A percentile compares a stretch with the other conserved stretches of the same genome.
phyloP scores from a whole-genome alignment of 2,329 filamentous ascomycete genomes.

The Aspergillus clavatus region DNA sequence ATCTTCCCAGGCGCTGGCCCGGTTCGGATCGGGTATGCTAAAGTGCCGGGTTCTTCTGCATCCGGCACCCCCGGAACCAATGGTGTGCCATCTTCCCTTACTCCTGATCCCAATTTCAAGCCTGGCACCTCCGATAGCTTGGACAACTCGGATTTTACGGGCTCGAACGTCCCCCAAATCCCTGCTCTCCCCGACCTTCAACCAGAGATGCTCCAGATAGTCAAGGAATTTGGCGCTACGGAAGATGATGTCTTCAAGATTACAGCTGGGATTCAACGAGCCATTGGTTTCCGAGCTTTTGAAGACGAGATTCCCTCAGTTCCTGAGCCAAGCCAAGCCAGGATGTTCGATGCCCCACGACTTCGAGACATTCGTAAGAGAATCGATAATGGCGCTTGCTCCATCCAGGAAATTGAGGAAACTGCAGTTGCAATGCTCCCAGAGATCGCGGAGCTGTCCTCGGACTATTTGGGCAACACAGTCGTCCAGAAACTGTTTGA shows the following conservation, averaged over 20 bases:
- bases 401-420: slow-evolving; percentile 80
- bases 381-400: slow-evolving; percentile 90
- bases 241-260: slow-evolving; percentile 74
- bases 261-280: slow-evolving; percentile 65
- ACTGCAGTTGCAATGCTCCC: slow-evolving; percentile 92
- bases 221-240: slow-evolving; percentile 79
- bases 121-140: slow-evolving; percentile 25
- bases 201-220: slow-evolving; percentile 78
- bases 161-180: slow-evolving; percentile 49
- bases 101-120: slow-evolving; percentile 71
- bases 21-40: slow-evolving; percentile 94
- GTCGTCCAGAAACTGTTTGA: slow-evolving; percentile 99
- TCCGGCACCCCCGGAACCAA: slow-evolving; percentile 79
- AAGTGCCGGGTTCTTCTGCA: slow-evolving; percentile 81
- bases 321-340: slow-evolving; percentile 79
- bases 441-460: slow-evolving; percentile 89
- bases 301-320: slow-evolving; percentile 83
- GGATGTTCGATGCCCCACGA: slow-evolving; percentile 89
- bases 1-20: slow-evolving; percentile 96
- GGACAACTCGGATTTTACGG: slow-evolving; percentile 30
- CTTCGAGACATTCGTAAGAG: slow-evolving; percentile 94
- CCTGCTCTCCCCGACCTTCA: slow-evolving; percentile 72
- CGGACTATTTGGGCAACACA: slow-evolving; percentile 96
- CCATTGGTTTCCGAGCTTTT: slow-evolving; percentile 69
- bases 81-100: slow-evolving; percentile 82